Base-by-base conservation (phyloP, 2,329 filamentous ascomycete species). In the Aotearoamyces nothofagi region DNA sequence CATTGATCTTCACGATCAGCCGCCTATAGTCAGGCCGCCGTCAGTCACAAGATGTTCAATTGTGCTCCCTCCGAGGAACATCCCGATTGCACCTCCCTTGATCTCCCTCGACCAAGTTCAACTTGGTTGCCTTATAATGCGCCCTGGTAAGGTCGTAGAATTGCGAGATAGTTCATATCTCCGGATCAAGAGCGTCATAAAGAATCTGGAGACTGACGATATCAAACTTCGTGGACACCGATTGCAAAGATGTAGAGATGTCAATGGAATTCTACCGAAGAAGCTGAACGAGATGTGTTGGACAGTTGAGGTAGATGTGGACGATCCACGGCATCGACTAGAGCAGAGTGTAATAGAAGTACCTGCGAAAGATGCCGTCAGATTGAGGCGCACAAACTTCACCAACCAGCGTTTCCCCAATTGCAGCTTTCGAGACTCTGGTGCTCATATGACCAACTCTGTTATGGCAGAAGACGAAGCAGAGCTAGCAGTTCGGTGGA, bases 391-490 rank as follows among this genome's bases (percentile, higher is more conserved):
- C 0, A 47, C 79, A 0, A 42, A 57, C 1, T 48, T 62, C 2
- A 80, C 74, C 0, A 82, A 80, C 33, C 45, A 56, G 0, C 39
- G 47, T 0, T 70, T 59, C 24, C 62, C 63, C 0, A 32, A 44
- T 0, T 51, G 54, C 26, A 43, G 50, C 1, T 51, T 49, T 5
- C 12, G 36, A 3, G 30, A 47, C 0, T 13, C 26, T 0, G 15
- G 28, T 0, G 27, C 43, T 0, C n/a, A n/a, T n/a, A 54, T 43
- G 19, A 28, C 26, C 0, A 40, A 41, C 9, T 38, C 39, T 2
- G 13, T 42, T 0, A 38, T 44, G 2, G 33, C 46, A 0, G 39
- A 45, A 8, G 33, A 45, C 1, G 39, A 49, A 9, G 59, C 53
- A 0, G 42, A 48, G 0, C 42, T 76, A 1, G 60, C 66, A 4